Base-by-base conservation (phyloP, 441 rosid species). In the Gossypium laxum region DNA sequence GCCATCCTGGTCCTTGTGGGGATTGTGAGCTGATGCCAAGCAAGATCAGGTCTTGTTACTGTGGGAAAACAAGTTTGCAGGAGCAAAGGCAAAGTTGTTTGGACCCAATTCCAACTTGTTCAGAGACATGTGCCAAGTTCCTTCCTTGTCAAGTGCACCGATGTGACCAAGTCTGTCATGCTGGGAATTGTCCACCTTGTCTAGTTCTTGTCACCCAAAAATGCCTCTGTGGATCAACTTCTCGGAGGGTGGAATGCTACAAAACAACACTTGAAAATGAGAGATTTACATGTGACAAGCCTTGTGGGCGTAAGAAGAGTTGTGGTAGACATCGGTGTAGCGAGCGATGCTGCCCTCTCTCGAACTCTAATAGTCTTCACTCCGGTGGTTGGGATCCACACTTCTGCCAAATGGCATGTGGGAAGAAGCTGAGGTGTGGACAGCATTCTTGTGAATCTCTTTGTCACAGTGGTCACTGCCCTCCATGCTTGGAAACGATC, bases 391-490 rank as follows among this genome's bases (percentile, higher is more conserved):
- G 93, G 97, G 96, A 92, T 80, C 94, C 91, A 2, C 98, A 95
- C 77, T 81, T 87, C 38, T 95, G 99, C 80, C 92, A 92, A 61
- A 82, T 92, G 85, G 78, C 87, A 3, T 95, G 99, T 79, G 96
- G 86, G 67, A 95, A 95, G 89, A 91, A 90, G 83, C 85, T 91
- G 55, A 88, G 97, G 74, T 92, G 99, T 58, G 96, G 97, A 61
- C 96, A 92, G 73, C 98, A 95, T 86, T 81, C 85, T 72, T 95
- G 99, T 77, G 94, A 91, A 68, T 83, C 93, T 2, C 73, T 89
- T 32, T 95, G 98, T 85, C 98, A 95, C 76, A 91, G 91, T 78
- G 99, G 99, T 45, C 97, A 95, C 62, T 95, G 97, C 74, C 91
- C 96, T 77, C 92, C 98, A 71, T 95, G 99, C 77, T 93, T 92